Conservation (phyloP, 129 eudicot species). For the Cynara cardunculus region DNA sequence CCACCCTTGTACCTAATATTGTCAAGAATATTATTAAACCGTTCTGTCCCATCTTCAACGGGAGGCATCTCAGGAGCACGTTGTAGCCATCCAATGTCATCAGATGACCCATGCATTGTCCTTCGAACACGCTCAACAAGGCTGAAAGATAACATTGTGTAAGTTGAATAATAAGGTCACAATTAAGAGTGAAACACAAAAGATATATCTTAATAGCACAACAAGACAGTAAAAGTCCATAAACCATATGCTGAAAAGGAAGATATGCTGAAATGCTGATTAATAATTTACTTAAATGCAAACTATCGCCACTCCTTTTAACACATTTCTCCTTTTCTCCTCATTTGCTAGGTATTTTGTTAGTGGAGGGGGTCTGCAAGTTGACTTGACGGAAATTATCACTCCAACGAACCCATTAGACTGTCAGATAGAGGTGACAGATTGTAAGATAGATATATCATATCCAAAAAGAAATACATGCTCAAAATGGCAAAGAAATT, state of each 20-base stretch:
- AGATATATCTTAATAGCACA: background rate
- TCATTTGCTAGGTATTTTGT: background rate
- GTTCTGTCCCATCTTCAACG: conserved; percentile 87
- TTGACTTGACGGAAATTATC: too few relatives aligned
- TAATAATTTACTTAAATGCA: background rate
- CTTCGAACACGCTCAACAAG: conserved; percentile 69
- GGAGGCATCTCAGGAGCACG: conserved; percentile 79
- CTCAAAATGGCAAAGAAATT: too few relatives aligned
- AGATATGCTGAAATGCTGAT: background rate
- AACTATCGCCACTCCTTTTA: background rate
- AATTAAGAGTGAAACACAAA: background rate
- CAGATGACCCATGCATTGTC: conserved; percentile 91
- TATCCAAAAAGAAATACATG: too few relatives aligned
- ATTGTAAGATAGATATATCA: too few relatives aligned
- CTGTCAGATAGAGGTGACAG: too few relatives aligned
- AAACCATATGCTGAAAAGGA: background rate
- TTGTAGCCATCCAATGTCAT: conserved; percentile 98
- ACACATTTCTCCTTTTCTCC: background rate
- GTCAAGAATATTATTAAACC: conserved; percentile 79
- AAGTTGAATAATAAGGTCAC: conserved; percentile 8
- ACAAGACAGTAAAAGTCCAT: background rate
- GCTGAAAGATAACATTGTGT: conserved; percentile 35
- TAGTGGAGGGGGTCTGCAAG: too few relatives aligned
- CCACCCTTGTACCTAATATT: conserved; percentile 53
- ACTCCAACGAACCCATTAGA: too few relatives aligned